Conservation (phyloP, 257 asterid genomes). For the Ophiorrhiza pumila region DNA sequence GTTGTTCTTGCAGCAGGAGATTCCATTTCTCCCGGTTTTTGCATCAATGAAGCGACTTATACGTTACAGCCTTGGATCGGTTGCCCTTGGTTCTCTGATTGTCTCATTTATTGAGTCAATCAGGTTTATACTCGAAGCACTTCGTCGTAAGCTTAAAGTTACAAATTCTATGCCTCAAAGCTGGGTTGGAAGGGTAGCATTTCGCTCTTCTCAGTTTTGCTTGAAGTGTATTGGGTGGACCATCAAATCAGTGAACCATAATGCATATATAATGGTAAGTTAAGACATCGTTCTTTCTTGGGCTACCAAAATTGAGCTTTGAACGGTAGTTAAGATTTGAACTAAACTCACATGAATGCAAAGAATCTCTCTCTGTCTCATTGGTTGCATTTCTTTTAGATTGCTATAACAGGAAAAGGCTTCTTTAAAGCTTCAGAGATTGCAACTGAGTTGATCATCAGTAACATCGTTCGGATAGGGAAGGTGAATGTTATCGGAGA, state of each 20-base stretch:
- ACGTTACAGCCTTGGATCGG: conserved; percentile 82
- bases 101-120: conserved; percentile 76
- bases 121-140: conserved; percentile 79
- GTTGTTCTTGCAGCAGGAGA: conserved; percentile 54
- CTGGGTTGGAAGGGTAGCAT: conserved; percentile 56
- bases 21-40: conserved; percentile 90
- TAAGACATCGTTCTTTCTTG: background rate
- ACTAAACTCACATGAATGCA: background rate
- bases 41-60: conserved; percentile 91
- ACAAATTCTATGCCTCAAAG: conserved; percentile 53
- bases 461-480: conserved; percentile 88
- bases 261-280: conserved; percentile 94
- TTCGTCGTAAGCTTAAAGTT: conserved; percentile 85
- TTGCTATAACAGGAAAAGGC: conserved; percentile 93
- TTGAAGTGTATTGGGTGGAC: conserved; percentile 69
- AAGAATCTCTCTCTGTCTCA: background rate
- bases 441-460: conserved; percentile 89
- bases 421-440: conserved; percentile 88
- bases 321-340: background rate
- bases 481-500: conserved; percentile 93
- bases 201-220: conserved; percentile 59
- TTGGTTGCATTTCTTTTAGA: conserved; percentile 37
- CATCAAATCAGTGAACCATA: conserved; percentile 81
- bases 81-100: conserved; percentile 82
- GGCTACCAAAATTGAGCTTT: background rate